Conservation (phyloP, 2,329 filamentous ascomycete species). For the Pseudogymnoascus sp. region DNA sequence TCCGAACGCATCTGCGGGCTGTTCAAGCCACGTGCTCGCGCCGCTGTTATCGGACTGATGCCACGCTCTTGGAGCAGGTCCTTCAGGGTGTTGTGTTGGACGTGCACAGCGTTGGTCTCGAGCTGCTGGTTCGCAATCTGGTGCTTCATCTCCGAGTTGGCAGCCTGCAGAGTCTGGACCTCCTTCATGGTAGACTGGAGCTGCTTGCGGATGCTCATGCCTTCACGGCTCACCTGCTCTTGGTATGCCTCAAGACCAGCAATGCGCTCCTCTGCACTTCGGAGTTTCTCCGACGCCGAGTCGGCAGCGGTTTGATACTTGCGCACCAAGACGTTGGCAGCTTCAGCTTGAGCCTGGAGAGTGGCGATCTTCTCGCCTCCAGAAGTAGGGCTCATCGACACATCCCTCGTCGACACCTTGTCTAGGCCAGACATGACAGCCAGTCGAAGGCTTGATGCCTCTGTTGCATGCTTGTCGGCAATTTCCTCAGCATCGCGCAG, state of each 20-base stretch:
- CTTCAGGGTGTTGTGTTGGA: constrained; percentile 89
- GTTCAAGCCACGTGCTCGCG: constrained; percentile 63
- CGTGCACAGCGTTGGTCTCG: constrained; percentile 84
- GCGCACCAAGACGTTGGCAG: constrained; percentile 71
- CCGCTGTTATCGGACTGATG: constrained; percentile 65
- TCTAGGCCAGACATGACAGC: constrained; percentile 77
- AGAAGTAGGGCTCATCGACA: constrained; percentile 37
- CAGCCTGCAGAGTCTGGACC: constrained; percentile 68
- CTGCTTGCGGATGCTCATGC: constrained; percentile 80
- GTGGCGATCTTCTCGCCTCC: constrained; percentile 60
- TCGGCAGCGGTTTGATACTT: constrained; percentile 88
- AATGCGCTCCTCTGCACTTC: constrained; percentile 90
- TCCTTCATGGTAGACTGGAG: constrained; percentile 79
- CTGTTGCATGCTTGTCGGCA: constrained; percentile 75
- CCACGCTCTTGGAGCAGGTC: constrained; percentile 85
- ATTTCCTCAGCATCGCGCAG: constrained; percentile 81
- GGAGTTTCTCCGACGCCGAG: constrained; percentile 75
- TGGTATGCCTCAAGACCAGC: constrained; percentile 95
- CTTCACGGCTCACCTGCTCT: constrained; percentile 91
- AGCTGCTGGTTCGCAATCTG: constrained; percentile 79
- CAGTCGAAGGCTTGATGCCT: constrained; percentile 76
- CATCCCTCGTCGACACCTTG: constrained; percentile 53
- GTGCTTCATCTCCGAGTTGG: constrained; percentile 74
- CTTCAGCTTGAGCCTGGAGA: constrained; percentile 70
- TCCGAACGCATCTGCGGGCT: constrained; percentile 67